Evolutionary conservation across 2,329 filamentous ascomycete genomes (phyloP), one percentile per base, ranked within the genome.

Genomic region (Aspergillus eucalypticola): DNA sequence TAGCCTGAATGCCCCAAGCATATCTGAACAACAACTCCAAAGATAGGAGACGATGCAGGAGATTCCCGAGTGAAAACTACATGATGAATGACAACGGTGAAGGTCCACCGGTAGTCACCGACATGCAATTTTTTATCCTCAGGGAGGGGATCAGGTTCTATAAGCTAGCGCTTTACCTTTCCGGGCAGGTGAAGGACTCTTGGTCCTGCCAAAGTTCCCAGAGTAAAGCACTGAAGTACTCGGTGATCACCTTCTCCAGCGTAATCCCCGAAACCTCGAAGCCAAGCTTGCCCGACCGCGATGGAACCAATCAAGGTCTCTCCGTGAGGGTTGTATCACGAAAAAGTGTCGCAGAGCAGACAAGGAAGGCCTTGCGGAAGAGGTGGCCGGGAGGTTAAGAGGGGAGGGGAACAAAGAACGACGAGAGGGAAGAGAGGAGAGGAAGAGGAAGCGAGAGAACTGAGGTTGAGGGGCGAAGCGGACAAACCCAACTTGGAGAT

Each of bases 271-370:
- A 70, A 68, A 60, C 65, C 73, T 69, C 60, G 64, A 65, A 66
- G 65, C 63, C 64, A 65, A 62, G 69, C 69, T 69, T 73, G 69
- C 71, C 72, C 68, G 72, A 74, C 72, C 71, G 69, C 68, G 66
- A 71, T 70, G 67, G 32, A 76, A 76, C 73, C 74, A 75, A 71
- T 73, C 66, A 75, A 76, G 74, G 73, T 74, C 72, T 74, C 72
- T 75, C 73, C 71, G 71, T 69, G 69, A 75, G 66, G 51, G 54
- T 39, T 66, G 64, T 71, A 67, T 73, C 72, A 73, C 71, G 70
- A 67, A 71, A 70, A 68, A 66, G 66, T 69, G 71, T 68, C 69
- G 64, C 64, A 67, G 68, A 73, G 70, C 59, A 62, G 69, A 70
- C 68, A 70, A 66, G 68, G 66, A 21, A 71, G 69, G 71, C 61